Conservation (phyloP, 1,139 yeast genomes). For the Wickerhamiella infanticola region DNA sequence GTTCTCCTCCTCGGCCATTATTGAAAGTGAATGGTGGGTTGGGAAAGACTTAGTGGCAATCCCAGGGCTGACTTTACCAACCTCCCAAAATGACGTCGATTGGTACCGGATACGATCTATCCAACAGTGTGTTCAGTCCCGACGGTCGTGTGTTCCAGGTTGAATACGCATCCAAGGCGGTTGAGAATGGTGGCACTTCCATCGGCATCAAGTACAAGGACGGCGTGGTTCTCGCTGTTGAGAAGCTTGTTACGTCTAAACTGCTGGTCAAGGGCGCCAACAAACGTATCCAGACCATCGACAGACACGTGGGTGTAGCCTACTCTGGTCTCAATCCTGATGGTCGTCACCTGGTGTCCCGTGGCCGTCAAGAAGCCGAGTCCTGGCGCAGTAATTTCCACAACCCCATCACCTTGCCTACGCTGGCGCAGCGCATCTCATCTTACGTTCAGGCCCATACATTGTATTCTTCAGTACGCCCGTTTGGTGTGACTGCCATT, state of each 20-base stretch:
- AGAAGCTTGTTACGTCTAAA: constrained; percentile 76
- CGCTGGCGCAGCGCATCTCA: constrained; percentile 77
- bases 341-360: constrained; percentile 81
- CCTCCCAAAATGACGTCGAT: constrained; percentile 16
- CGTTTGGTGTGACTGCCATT: constrained; percentile 85
- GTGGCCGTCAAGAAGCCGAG: constrained; percentile 87
- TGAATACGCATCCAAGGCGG: constrained; percentile 95
- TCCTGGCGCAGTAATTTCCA: constrained; percentile 67
- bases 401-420: constrained; percentile 62
- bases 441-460: constrained; percentile 93
- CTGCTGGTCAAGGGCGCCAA: constrained; percentile 80
- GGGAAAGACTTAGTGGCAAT: background rate
- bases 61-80: background rate
- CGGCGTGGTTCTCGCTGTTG: constrained; percentile 93
- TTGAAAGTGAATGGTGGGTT: background rate
- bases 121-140: constrained; percentile 29
- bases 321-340: constrained; percentile 94
- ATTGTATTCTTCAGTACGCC: constrained; percentile 90
- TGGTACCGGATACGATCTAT: constrained; percentile 20
- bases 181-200: constrained; percentile 92
- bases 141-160: constrained; percentile 98
- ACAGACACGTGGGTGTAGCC: constrained; percentile 77
- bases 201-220: constrained; percentile 85
- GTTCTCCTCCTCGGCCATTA: background rate
- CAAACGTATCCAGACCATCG: constrained; percentile 81